Evolutionary conservation across 192 early-diverging fungal genomes (phyloP).

Genomic region (Coemansia sp.): DNA sequence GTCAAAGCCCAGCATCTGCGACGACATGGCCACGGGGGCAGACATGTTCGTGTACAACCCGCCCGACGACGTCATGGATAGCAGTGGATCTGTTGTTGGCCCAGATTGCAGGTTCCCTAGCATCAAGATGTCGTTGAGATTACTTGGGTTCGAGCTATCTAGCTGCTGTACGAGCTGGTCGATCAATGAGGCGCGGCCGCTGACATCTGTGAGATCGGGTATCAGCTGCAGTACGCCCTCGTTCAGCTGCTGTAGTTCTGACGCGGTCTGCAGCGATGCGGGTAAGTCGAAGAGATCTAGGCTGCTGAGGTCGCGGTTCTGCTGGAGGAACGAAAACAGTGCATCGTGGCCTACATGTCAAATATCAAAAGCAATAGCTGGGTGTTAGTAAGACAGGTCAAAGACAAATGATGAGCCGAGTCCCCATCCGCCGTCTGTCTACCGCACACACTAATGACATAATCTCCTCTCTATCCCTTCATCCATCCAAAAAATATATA

Average conservation of each 20-base stretch:
- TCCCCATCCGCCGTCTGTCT: background rate
- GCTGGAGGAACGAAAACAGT: slow-evolving; percentile 36
- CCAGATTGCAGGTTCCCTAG: slow-evolving; percentile 33
- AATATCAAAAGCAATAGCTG: background rate
- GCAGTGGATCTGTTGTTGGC: slow-evolving; percentile 38
- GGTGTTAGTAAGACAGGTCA: slow-evolving; percentile 10
- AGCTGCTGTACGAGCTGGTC: slow-evolving; percentile 53
- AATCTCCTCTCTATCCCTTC: background rate
- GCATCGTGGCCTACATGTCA: slow-evolving; percentile 33
- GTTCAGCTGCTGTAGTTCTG: slow-evolving; percentile 50
- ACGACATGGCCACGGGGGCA: slow-evolving; percentile 5
- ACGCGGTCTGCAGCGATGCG: slow-evolving; percentile 35
- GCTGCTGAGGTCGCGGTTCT: slow-evolving; percentile 42
- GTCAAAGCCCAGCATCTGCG: slow-evolving; percentile 25
- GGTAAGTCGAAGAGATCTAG: slow-evolving; percentile 42
- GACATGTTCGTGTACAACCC: slow-evolving; percentile 26
- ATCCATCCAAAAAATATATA: background rate
- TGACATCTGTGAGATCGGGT: slow-evolving; percentile 45
- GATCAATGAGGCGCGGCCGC: slow-evolving; percentile 38
- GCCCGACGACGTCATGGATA: slow-evolving; percentile 27
- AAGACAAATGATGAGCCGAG: background rate
- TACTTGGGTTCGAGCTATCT: slow-evolving; percentile 42
- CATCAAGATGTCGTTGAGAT: slow-evolving; percentile 34
- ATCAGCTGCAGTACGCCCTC: slow-evolving; percentile 49
- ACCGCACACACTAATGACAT: background rate